phyloP scores from a whole-genome alignment of 192 early-diverging fungal genomes.

The Backusella tarrabulga region DNA sequence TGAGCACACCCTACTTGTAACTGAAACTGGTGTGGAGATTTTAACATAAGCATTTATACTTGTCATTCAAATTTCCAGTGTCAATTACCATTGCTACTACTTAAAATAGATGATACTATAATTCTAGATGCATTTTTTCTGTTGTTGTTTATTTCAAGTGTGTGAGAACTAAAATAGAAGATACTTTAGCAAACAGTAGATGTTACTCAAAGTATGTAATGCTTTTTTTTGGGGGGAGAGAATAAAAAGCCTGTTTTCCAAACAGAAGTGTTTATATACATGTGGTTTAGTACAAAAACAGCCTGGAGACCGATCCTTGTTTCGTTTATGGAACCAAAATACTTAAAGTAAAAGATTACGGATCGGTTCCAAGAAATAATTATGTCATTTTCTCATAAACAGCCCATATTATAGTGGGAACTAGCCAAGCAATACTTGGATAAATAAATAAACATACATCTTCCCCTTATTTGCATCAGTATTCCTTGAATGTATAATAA shows the following conservation, averaged over 20 bases:
- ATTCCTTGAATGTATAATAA: background rate
- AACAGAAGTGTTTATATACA: background rate
- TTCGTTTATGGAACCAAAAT: background rate
- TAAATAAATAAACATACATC: background rate
- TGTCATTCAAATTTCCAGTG: background rate
- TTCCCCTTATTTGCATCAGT: background rate
- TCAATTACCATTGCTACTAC: background rate
- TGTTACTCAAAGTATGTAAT: background rate
- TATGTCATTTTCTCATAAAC: constrained; percentile 2
- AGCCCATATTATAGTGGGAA: background rate
- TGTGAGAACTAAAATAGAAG: background rate
- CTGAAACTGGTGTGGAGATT: constrained; percentile 88
- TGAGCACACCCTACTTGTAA: constrained; percentile 93
- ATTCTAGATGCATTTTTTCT: background rate
- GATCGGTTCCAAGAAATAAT: background rate
- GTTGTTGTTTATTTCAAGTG: background rate
- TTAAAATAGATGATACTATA: background rate
- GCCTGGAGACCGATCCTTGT: background rate
- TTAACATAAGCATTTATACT: constrained; percentile 43
- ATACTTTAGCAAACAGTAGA: background rate
- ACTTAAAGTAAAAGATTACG: background rate
- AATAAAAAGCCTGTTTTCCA: background rate
- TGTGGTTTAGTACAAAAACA: background rate
- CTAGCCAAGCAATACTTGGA: background rate
- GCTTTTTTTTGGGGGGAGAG: background rate